Conservation (phyloP, 768 basidiomycete genomes). For the Crassisporium funariophilum region DNA sequence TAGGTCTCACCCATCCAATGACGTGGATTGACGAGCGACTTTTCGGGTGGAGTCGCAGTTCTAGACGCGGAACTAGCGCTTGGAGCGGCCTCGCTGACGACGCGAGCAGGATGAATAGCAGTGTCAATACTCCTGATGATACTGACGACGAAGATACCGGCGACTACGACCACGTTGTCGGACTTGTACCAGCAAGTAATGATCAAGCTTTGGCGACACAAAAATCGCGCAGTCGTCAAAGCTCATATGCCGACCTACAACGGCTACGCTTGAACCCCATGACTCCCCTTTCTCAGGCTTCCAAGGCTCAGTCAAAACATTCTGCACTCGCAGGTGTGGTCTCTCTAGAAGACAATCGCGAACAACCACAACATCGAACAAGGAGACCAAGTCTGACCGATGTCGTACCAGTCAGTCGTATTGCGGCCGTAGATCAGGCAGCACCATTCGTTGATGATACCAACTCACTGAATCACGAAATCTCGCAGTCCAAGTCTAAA, state of each 20-base stretch:
- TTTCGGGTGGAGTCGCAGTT: conserved; percentile 87
- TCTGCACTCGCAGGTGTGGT: not conserved
- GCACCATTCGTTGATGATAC: conserved; percentile 69
- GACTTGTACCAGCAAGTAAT: conserved; percentile 57
- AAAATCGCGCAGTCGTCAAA: conserved; percentile 62
- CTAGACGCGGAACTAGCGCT: conserved; percentile 80
- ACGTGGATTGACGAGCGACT: conserved; percentile 93
- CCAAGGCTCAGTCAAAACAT: conserved; percentile 14
- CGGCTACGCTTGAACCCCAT: conserved; percentile 50
- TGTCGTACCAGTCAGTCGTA: conserved; percentile 60
- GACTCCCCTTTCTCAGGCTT: conserved; percentile 10
- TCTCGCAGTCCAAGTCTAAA: conserved; percentile 33
- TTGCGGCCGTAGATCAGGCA: conserved; percentile 57
- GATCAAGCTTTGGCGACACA: conserved; percentile 34
- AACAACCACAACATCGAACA: conserved; percentile 44
- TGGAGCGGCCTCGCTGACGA: conserved; percentile 70
- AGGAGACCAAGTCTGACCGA: conserved; percentile 68
- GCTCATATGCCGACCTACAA: conserved; percentile 84
- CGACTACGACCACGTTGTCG: conserved; percentile 89
- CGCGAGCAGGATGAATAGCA: no score
- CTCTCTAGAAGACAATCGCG: not conserved
- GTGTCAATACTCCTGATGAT: conserved; percentile 69
- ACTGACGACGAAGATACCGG: conserved; percentile 88
- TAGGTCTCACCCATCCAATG: conserved; percentile 88
- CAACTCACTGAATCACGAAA: conserved; percentile 67